Base-by-base conservation (phyloP, 2,329 filamentous ascomycete species). In the Amphichorda felina region DNA sequence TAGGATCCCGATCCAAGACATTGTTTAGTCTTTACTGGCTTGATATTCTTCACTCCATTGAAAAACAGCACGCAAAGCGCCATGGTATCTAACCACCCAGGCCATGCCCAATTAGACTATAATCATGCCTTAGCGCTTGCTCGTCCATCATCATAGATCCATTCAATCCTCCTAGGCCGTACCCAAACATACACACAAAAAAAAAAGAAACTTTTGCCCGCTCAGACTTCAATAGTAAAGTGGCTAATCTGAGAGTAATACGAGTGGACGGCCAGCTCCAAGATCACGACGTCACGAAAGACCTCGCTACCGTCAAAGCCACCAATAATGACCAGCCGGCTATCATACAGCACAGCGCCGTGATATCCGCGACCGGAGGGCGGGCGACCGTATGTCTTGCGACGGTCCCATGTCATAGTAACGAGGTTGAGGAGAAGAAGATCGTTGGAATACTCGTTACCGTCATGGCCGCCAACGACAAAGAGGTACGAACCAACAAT, bases 241-340 rank as follows among this genome's bases (percentile, higher is more conserved):
- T 82, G 76, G 51, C 75, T 80, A 50, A 82, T 82, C 55, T 82
- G 78, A 41, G 76, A 80, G 49, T 81, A 82, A 51, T 82, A 82
- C 26, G 77, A 72, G 53, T 81, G 77, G 9, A 82, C 75, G 2
- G 75, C 78, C 46, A 82, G 57, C 57, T 82, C 78, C 37, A 82
- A 56, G 5, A 80, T 64, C 63, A 70, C 75, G 14, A 79, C 77
- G 41, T 82, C 78, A 25, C 70, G 69, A 61, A 80, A 82, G 17
- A 82, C 77, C 50, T 79, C 72, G 39, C 60, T 66, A 35, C 77
- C 78, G 52, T 82, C 78, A 44, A 81, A 82, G 1, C 78, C 78
- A 14, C 78, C 78, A 38, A 82, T 71, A 26, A 79, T 55, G 27
- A 82, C 55, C 28, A 82, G 56, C 34, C 78, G 64, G 44, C 72